phyloP scores from a whole-genome alignment of 495 filamentous ascomycete species.

The Lepraria neglecta region DNA sequence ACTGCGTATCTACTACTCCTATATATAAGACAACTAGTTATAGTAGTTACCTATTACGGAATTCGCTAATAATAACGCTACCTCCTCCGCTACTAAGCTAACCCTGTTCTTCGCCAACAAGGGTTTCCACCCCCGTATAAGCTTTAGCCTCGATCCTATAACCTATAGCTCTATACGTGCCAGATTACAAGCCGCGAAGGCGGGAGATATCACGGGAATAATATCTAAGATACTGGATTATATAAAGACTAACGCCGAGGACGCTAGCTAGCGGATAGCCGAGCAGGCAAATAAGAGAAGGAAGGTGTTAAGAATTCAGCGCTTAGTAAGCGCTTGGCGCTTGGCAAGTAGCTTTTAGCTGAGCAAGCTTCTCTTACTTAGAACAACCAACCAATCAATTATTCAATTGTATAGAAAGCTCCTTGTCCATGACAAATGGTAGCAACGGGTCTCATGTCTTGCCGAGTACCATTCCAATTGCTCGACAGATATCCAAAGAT shows the following conservation, averaged over 20 bases:
- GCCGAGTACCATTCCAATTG: too few relatives aligned
- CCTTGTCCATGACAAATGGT: too few relatives aligned
- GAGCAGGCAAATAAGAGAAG: not conserved
- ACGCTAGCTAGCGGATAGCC: not conserved
- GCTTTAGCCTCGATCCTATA: constrained; percentile 9
- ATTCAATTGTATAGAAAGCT: too few relatives aligned
- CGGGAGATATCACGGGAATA: not conserved
- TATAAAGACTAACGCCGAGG: not conserved
- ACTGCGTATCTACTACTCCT: constrained; percentile 31
- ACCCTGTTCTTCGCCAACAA: constrained; percentile 9
- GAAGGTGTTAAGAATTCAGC: too few relatives aligned
- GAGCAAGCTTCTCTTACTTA: too few relatives aligned
- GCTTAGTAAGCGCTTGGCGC: too few relatives aligned
- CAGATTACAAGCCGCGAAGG: not conserved
- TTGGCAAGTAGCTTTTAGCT: too few relatives aligned
- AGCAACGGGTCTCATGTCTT: too few relatives aligned
- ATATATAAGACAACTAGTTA: constrained; percentile 32
- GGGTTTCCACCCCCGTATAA: constrained; percentile 21
- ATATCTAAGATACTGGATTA: not conserved
- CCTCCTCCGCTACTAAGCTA: too few relatives aligned
- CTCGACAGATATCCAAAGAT: too few relatives aligned
- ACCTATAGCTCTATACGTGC: not conserved
- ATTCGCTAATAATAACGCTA: constrained; percentile 20
- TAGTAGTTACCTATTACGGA: constrained; percentile 27
- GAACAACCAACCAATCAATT: too few relatives aligned